These are phyloP conservation scores for Diaporthe caulivora DNA, from an alignment of 2,329 filamentous ascomycete species.

Conservation along the genomic window DNA sequence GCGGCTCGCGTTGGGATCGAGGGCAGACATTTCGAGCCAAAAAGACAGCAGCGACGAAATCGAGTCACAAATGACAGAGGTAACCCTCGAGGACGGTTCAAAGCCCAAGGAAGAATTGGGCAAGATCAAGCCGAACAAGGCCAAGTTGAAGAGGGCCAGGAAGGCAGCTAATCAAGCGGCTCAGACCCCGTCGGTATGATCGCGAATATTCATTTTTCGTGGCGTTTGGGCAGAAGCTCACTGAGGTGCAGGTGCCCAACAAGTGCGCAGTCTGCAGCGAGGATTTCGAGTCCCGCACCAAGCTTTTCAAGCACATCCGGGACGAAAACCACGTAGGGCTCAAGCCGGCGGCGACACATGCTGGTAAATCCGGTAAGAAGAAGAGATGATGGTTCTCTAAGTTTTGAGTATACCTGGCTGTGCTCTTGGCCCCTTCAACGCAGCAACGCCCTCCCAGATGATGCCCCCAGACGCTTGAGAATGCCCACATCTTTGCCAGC, in stretches of 20 bases:
- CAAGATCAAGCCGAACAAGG: slow-evolving; percentile 65
- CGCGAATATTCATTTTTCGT: background rate
- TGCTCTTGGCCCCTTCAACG: slow-evolving; percentile 15
- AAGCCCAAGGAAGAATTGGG: slow-evolving; percentile 56
- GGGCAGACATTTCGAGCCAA: background rate
- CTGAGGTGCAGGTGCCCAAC: slow-evolving; percentile 48
- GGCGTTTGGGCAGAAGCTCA: slow-evolving; percentile 16
- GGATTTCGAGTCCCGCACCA: slow-evolving; percentile 72
- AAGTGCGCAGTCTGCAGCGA: slow-evolving; percentile 60
- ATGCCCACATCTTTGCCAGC: slow-evolving; percentile 13
- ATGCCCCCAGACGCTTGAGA: background rate
- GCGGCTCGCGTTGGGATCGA: slow-evolving; percentile 27
- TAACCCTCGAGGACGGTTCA: slow-evolving; percentile 45
- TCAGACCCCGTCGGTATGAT: slow-evolving; percentile 42
- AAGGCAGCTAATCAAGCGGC: slow-evolving; percentile 57
- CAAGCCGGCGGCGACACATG: slow-evolving; percentile 55
- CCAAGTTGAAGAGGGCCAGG: slow-evolving; percentile 63
- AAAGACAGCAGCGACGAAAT: slow-evolving; percentile 36
- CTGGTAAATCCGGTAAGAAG: slow-evolving; percentile 50
- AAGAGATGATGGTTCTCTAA: slow-evolving; percentile 47
- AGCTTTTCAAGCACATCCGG: slow-evolving; percentile 80
- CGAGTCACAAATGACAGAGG: slow-evolving; percentile 41
- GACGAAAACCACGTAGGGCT: slow-evolving; percentile 75
- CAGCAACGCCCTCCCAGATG: slow-evolving; percentile 13
- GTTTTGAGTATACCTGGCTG: background rate